These are phyloP conservation scores for Sporisorium scitamineum DNA, from an alignment of 1,284 basidiomycete species.

Conservation along the genomic window DNA sequence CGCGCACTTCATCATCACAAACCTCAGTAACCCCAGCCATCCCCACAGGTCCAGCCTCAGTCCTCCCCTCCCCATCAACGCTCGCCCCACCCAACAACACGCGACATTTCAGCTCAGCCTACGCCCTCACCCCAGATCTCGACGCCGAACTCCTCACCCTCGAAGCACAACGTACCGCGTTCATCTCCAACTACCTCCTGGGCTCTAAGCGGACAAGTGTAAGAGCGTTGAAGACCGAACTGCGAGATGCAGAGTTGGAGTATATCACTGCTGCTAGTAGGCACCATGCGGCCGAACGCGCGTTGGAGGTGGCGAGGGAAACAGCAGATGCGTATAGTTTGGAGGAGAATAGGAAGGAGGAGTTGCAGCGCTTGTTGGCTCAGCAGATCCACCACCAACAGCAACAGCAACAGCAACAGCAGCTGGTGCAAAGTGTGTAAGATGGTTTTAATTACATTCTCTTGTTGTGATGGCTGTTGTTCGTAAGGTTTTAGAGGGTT, in stretches of 20 bases:
- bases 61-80: slow-evolving; percentile 15
- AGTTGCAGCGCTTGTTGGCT: slow-evolving; percentile 17
- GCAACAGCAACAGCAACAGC: slow-evolving; percentile 10
- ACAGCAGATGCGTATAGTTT: slow-evolving; percentile 42
- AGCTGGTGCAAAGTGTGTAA: neutral
- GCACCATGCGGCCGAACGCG: slow-evolving; percentile 12
- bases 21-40: slow-evolving; percentile 18
- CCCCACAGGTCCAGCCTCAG: slow-evolving; percentile 9
- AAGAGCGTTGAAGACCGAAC: neutral
- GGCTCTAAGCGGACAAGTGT: slow-evolving; percentile 9
- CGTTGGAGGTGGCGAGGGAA: slow-evolving; percentile 34
- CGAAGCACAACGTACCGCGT: slow-evolving; percentile 16
- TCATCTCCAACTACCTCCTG: slow-evolving; percentile 16
- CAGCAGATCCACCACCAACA: slow-evolving; percentile 8
- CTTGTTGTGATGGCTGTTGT: neutral
- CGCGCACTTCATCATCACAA: slow-evolving; percentile 41
- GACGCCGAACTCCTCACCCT: slow-evolving; percentile 34
- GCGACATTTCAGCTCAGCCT: slow-evolving; percentile 18
- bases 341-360: slow-evolving; percentile 48
- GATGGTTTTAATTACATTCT: too few species aligned
- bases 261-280: neutral
- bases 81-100: neutral
- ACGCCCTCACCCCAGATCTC: slow-evolving; percentile 30
- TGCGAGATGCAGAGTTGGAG: slow-evolving; percentile 29
- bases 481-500: too few species aligned